Evolutionary conservation across 1,284 basidiomycete genomes (phyloP).

Genomic region (Lentinula novae-zelandiae): DNA sequence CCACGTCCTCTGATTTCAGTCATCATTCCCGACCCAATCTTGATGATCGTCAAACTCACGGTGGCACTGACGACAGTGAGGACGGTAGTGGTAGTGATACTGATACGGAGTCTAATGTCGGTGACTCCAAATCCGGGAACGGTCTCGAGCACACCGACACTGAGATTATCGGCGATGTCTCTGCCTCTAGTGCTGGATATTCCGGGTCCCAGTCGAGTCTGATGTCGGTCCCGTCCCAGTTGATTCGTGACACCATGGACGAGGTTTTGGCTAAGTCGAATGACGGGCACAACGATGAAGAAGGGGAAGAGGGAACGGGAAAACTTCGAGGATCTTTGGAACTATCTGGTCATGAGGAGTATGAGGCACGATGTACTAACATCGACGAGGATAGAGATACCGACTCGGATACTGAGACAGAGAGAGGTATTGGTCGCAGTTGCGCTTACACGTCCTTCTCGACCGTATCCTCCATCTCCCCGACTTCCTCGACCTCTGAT

Average conservation of each 20-base stretch:
- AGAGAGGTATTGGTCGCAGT: too few species aligned
- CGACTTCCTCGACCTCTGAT: too few species aligned
- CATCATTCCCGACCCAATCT: not conserved
- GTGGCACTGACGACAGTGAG: not conserved
- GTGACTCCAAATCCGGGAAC: not conserved
- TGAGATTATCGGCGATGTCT: not conserved
- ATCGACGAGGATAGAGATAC: not conserved
- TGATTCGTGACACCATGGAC: not conserved
- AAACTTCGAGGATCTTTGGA: too few species aligned
- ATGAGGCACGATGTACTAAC: not conserved
- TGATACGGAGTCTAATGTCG: not conserved
- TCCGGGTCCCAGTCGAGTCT: not conserved
- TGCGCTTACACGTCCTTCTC: too few species aligned
- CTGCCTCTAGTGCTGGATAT: not conserved
- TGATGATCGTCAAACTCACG: not conserved
- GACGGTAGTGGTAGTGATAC: not conserved
- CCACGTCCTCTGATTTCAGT: not conserved
- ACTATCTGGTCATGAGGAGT: too few species aligned
- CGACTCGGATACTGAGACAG: too few species aligned
- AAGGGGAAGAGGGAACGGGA: not conserved
- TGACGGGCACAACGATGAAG: not conserved
- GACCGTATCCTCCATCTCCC: too few species aligned
- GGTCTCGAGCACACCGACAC: not conserved
- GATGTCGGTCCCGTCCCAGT: not conserved
- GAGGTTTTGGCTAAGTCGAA: not conserved